Evolutionary conservation across 2,329 filamentous ascomycete genomes (phyloP).

Genomic region (Colletotrichum graminicola): DNA sequence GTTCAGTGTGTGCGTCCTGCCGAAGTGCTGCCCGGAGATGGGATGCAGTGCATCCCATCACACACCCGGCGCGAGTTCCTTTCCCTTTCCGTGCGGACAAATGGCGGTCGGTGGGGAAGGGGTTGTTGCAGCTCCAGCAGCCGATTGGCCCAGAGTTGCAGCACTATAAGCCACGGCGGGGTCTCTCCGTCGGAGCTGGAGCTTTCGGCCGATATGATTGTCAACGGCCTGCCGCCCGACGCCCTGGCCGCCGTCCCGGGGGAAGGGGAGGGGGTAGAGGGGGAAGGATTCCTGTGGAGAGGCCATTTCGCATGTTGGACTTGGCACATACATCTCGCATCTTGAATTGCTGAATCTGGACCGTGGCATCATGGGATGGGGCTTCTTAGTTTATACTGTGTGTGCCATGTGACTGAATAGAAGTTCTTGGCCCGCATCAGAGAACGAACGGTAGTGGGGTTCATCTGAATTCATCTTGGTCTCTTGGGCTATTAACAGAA

Average conservation of each 20-base stretch:
- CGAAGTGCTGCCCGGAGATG: constrained; percentile 20
- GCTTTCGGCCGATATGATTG: constrained; percentile 1
- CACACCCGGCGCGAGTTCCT: constrained; percentile 9
- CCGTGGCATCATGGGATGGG: not conserved
- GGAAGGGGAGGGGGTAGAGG: too few relatives aligned
- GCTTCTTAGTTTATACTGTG: not conserved
- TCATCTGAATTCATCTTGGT: not conserved
- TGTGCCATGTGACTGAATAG: not conserved
- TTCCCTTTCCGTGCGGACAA: constrained; percentile 21
- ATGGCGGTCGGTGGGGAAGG: not conserved
- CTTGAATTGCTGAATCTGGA: not conserved
- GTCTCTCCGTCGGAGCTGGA: not conserved
- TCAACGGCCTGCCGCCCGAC: not conserved
- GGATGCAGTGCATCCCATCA: not conserved
- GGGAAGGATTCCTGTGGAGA: not conserved
- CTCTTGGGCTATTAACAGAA: not conserved
- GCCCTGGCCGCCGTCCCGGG: constrained; percentile 5
- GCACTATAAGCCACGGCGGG: not conserved
- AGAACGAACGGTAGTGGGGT: not conserved
- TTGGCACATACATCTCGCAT: not conserved
- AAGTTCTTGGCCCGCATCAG: not conserved
- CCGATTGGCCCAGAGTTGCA: not conserved
- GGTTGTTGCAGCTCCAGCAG: not conserved
- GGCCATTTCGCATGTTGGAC: not conserved
- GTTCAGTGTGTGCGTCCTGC: not conserved